Evolutionary conservation across 2,329 filamentous ascomycete genomes (phyloP), one percentile per base, ranked within the genome.

Genomic region (Phoma herbarum): DNA sequence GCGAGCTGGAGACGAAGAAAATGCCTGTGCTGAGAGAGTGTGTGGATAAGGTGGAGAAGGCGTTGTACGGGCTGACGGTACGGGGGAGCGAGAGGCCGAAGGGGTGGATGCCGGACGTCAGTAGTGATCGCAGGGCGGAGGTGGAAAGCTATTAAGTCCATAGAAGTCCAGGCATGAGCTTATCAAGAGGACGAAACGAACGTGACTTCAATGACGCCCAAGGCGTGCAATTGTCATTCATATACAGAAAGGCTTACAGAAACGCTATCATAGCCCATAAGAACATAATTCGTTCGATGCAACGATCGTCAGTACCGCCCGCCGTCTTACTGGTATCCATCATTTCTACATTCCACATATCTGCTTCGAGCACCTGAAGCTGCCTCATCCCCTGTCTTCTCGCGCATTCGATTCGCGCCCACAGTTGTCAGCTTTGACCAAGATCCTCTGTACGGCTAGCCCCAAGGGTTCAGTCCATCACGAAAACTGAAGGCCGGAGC

Each of bases 1-100:
- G 81, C 60, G 87, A 90, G 65, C 88, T 91, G 65, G 82, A 86
- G 46, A 65, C 59, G 48, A 89, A 89, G 78, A 99, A 99, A 83
- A 86, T 92, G 79, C 87, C 88, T 39, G 90, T 93, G 1, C 96
- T 97, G 90, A 85, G 89, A 70, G 86, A 86, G 72, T 96, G 92
- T 75, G 93, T 99, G 25, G 88, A 90, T 72, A 99, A 99, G 83
- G 95, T 99, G 11, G 95, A 99, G 83, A 88, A 87, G 65, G 86
- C 94, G 23, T 88, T 93, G 28, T 99, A 98, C 77, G 92, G 93
- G 4, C 86, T 97, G 66, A 87, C 90, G 28, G 91, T 99, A 22
- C 84, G 95, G 51, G 94, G 94, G 0, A 91, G 89, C 51, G 95
- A 99, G 81, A 82, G 93, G 62, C 94, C 94, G 0, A 91, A 90